These are phyloP conservation scores for Drechslera avenae DNA, from an alignment of 2,329 filamentous ascomycete species.

Conservation along the genomic window DNA sequence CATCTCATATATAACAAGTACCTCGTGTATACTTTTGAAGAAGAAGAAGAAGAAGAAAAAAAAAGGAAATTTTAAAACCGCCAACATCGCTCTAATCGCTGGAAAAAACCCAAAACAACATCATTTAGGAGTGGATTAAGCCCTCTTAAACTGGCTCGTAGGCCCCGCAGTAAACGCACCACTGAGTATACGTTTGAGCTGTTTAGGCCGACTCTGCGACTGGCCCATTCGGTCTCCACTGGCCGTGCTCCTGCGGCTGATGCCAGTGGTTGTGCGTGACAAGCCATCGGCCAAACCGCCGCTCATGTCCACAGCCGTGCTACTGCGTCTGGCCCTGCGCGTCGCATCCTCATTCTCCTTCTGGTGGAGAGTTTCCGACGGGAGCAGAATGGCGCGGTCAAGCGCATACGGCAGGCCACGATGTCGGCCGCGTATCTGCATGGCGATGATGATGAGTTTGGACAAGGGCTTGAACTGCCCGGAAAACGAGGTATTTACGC, in stretches of 20 bases:
- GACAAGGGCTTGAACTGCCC: conserved; percentile 76
- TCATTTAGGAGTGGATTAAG: background rate
- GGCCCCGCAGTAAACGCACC: conserved; percentile 33
- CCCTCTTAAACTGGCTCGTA: conserved; percentile 14
- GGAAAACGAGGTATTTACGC: conserved; percentile 78
- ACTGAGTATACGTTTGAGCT: conserved; percentile 27
- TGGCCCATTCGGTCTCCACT: conserved; percentile 10
- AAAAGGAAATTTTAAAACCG: background rate
- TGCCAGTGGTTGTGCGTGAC: conserved; percentile 6
- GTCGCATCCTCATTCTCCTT: conserved; percentile 62
- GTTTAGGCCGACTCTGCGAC: conserved; percentile 16
- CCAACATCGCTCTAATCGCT: no score
- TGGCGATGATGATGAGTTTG: conserved; percentile 69
- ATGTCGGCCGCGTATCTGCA: conserved; percentile 69
- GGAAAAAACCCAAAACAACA: no score
- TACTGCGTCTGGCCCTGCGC: conserved; percentile 43
- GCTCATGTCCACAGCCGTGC: conserved; percentile 25
- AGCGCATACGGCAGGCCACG: conserved; percentile 69
- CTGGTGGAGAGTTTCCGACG: conserved; percentile 66
- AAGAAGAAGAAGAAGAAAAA: background rate
- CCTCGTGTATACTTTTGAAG: no score
- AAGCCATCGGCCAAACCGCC: background rate
- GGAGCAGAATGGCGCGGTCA: conserved; percentile 72
- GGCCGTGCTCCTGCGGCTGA: conserved; percentile 27
- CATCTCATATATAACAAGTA: background rate